Base-by-base conservation (phyloP, 345 rosid species). In the Anacardium occidentale region DNA sequence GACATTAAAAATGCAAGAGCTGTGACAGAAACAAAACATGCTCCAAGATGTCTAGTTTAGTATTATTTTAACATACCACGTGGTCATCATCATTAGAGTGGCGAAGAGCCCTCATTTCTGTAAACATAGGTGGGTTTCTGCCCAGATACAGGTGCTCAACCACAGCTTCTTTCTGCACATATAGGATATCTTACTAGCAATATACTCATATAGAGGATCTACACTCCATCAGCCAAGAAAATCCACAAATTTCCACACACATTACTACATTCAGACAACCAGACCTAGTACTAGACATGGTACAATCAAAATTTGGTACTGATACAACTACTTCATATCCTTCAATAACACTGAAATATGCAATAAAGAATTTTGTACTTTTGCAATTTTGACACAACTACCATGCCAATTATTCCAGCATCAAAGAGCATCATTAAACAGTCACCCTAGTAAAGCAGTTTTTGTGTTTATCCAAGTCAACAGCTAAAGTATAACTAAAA, bases 61-160 rank as follows among this genome's bases (percentile, higher is more conserved):
- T 10, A 12, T 24, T 52, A 14, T 37, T 64, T 42, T 64, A 29
- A 61, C 79, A 55, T 68, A 95, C 99, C 96, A 92, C 80, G 82
- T 95, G 97, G 73, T 92, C 99, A 79, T 95, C 99, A 48, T 86
- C 90, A 2, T 82, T 69, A 68, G 85, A 75, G 60, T 87, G 81
- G 22, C 77, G 83, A 79, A 91, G 87, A 59, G 91, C 93, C 62
- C 96, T 89, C 74, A 95, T 79, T 52, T 88, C 94, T 5, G 98
- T 91, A 67, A 95, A 80, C 78, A 89, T 25, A 8, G 99, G 99
- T 11, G 98, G 93, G 66, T 76, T 93, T 84, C 94, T 91, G 76
- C 99, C 99, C 82, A 95, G 53, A 81, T 88, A 95, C 74, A 95
- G 81, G 76, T 84, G 89, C 72, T 91, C 93, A 61, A 95, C 83